These are phyloP conservation scores for Aristolochia californica DNA, from an alignment of 164 flowering plant genomes.

Conservation along the genomic window DNA sequence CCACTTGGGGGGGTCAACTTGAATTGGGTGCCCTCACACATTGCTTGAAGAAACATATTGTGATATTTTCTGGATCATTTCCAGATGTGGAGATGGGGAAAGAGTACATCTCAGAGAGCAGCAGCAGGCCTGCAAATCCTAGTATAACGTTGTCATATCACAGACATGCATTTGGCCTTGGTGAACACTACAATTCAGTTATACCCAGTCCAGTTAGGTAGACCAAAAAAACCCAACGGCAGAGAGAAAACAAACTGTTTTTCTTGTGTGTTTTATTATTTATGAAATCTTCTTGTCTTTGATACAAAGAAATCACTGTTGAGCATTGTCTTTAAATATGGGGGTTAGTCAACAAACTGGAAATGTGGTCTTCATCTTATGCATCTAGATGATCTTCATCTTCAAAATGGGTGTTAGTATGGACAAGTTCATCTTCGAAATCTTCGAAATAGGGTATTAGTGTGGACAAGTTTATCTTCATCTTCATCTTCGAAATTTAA, in stretches of 20 bases:
- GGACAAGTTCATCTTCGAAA: no score
- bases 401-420: no score
- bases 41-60: constrained; percentile 65
- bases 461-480: no score
- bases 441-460: no score
- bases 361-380: no score
- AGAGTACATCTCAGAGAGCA: constrained; percentile 47
- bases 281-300: no score
- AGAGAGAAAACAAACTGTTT: neutral
- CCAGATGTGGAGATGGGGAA: constrained; percentile 98
- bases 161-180: constrained; percentile 85
- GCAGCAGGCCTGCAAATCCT: constrained; percentile 17
- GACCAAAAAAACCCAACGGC: constrained; percentile 6
- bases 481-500: no score
- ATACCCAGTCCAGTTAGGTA: constrained; percentile 26
- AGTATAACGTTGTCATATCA: constrained; percentile 72
- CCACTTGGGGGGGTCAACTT: constrained; percentile 96
- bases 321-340: no score
- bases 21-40: constrained; percentile 88
- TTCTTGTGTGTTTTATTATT: neutral
- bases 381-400: no score
- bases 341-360: no score
- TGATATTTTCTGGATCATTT: constrained; percentile 74
- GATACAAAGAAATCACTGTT: no score
- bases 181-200: constrained; percentile 93